Base-by-base conservation (phyloP, 352 stramenopile genomes). In the Pythium monospermum region DNA sequence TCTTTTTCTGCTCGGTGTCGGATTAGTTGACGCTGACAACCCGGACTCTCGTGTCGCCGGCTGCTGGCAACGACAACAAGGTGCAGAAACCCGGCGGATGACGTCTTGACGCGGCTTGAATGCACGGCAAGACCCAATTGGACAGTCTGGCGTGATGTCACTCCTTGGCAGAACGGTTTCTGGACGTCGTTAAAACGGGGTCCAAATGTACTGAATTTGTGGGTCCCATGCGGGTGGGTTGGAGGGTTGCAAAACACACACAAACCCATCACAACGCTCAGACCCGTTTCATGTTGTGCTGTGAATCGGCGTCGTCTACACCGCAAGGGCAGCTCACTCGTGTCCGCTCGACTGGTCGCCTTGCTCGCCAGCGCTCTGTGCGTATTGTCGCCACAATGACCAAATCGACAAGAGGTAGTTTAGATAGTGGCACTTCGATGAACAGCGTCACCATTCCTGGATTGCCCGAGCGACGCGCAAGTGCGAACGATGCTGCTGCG, bases 361-460 rank as follows among this genome's bases (percentile, higher is more conserved):
- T n/a, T n/a, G n/a, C n/a, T n/a, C n/a, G n/a, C n/a, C n/a, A n/a
- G n/a, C n/a, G n/a, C n/a, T n/a, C n/a, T n/a, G n/a, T n/a, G n/a
- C n/a, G n/a, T n/a, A n/a, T n/a, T n/a, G 21, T 25, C 15, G 25
- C 16, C 7, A 21, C 21, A 1, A 60, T 61, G 53, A 61, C 53
- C 16, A 61, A 61, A 31, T 42, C 32, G 1, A 16, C 19, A 19
- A 25, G 53, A 41, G 42, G 31, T 11, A 36, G 37, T 18, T 22
- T 28, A n/a, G 33, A 47, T 19, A 16, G 7, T 39, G 53, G 22
- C 15, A 21, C 45, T 13, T 38, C 21, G 18, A 31, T 44, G n/a
- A 4, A 23, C 6, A 43, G 37, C 23, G 30, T 49, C 21, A 30
- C 21, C 8, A 49, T 60, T 19, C 43, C 53, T 11, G 42, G 42